These are phyloP conservation scores for Lipomyces orientalis DNA, from an alignment of 805 yeast species.

Conservation along the genomic window DNA sequence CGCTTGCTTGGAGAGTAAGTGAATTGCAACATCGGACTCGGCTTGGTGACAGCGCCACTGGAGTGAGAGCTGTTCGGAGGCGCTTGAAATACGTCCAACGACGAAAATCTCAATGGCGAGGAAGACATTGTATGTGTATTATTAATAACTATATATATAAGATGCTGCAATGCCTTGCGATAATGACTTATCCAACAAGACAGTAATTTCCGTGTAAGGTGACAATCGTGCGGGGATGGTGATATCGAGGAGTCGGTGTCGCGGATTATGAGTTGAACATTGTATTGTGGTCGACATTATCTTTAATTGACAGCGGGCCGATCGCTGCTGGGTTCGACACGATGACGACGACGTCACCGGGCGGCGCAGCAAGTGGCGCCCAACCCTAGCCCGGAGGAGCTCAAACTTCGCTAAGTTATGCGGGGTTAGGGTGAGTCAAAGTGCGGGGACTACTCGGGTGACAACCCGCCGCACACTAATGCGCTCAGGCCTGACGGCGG, in stretches of 20 bases:
- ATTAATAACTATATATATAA: background rate
- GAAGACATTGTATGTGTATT: background rate
- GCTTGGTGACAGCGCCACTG: background rate
- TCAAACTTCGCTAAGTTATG: background rate
- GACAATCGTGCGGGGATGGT: background rate
- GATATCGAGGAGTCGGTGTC: background rate
- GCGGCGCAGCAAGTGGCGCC: too few species aligned
- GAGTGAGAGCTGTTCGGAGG: background rate
- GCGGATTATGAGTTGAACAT: background rate
- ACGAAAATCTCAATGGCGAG: background rate
- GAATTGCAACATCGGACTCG: background rate
- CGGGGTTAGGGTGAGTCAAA: background rate
- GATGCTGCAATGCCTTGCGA: background rate
- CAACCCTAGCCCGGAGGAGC: background rate
- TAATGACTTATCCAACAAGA: background rate
- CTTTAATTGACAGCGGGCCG: background rate
- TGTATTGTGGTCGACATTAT: background rate
- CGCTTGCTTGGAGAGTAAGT: background rate
- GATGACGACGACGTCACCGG: background rate
- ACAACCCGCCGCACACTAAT: background rate
- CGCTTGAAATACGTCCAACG: background rate
- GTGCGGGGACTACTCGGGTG: background rate
- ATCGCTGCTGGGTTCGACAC: background rate
- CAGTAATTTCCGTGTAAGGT: background rate
- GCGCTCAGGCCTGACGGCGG: background rate